Evolutionary conservation across 2,329 filamentous ascomycete species (phyloP).

Genomic region (Penicillium sp.): DNA sequence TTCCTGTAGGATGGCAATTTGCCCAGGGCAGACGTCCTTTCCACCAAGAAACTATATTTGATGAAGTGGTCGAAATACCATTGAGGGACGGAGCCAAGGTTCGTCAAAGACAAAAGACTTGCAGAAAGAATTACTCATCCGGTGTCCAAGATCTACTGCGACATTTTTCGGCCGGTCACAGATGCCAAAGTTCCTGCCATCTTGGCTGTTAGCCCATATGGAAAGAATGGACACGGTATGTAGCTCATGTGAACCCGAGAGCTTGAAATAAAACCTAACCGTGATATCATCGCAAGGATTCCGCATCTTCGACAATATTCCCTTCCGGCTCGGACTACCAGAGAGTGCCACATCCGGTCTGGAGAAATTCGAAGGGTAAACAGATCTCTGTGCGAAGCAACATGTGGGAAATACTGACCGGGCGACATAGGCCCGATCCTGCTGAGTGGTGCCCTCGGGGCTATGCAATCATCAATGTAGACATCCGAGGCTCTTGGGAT

Average conservation of each 20-base stretch:
- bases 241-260: background rate
- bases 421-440: slow-evolving; percentile 1
- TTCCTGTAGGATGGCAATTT: background rate
- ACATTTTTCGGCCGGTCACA: background rate
- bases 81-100: background rate
- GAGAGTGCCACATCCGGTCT: background rate
- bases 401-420: background rate
- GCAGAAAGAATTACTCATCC: background rate
- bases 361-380: slow-evolving; percentile 10
- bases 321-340: background rate
- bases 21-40: background rate
- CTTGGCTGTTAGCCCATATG: slow-evolving; percentile 6
- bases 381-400: background rate
- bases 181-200: slow-evolving; percentile 4
- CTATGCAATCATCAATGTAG: slow-evolving; percentile 9
- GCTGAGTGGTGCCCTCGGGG: slow-evolving; percentile 7
- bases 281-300: background rate
- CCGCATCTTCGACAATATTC: background rate
- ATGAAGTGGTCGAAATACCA: background rate
- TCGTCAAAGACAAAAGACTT: background rate
- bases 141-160: background rate
- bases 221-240: slow-evolving; percentile 4
- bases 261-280: background rate
- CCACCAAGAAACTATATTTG: background rate
- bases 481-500: slow-evolving; percentile 4